Evolutionary conservation across 176 grass and related monocot genomes (phyloP), one percentile per base, ranked within the genome.

Genomic region (Carex pumila): DNA sequence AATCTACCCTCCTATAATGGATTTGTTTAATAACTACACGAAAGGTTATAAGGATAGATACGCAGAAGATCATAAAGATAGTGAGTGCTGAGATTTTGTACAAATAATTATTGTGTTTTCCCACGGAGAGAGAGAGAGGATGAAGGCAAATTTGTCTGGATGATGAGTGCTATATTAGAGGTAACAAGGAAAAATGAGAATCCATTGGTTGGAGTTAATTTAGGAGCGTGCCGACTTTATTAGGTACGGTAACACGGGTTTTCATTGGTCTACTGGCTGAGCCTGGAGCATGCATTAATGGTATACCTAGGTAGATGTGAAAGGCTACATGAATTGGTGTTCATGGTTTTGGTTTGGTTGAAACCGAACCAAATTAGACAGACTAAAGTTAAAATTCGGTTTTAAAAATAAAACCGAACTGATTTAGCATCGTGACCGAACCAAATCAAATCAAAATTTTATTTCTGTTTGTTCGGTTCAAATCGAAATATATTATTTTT

Each of bases 201-300:
- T 31, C n/a, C 18, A 14, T 53, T 13, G n/a, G 41, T 65, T 31
- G 81, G 64, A 83, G 62, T 65, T 83, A 69, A 54, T 83, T 75
- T 83, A 19, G 43, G 21, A 83, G 60, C 41, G 62, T 67, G 61
- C 6, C 62, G 61, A 68, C 81, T 83, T 83, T 53, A 83, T 83
- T 52, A 65, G 18, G 3, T 10, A 45, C 17, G 53, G 59, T 65
- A 65, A 81, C 25, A 59, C 55, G 55, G 14, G 57, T 2, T 65
- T 81, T 81, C 17, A 12, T 65, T 21, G 6, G 6, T 81, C 21
- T 43, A 65, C 9, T 47, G n/a, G 18, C 15, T 64, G 59, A 37
- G 6, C 17, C 59, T 39, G 79, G 79, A 19, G 10, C 79, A 64
- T 65, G 21, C 21, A 47, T 47, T 65, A 50, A 13, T 18, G 5